A percentile compares a stretch with the other conserved stretches of the same genome.
Conservation (phyloP, 768 basidiomycete species). For the Tulasnella calospora region DNA sequence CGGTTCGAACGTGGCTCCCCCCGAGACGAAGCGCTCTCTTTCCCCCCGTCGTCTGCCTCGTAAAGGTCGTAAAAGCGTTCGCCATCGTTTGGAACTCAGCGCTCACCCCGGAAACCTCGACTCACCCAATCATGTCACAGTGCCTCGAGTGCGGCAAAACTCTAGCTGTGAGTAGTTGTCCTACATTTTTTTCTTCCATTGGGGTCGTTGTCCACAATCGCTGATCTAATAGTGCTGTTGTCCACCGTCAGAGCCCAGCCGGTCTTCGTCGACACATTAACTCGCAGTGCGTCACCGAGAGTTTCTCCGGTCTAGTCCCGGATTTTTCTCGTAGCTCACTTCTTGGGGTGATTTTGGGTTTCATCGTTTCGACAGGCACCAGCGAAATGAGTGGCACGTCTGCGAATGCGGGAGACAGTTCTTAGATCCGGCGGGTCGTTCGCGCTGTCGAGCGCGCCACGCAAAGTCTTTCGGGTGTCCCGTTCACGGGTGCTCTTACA, state of each 20-base stretch:
- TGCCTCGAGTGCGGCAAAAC: not conserved
- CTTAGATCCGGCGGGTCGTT: not conserved
- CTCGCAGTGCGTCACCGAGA: not conserved
- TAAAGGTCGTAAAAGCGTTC: not conserved
- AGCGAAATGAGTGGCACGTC: not conserved
- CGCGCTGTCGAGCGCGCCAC: not conserved
- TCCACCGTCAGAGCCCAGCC: not conserved
- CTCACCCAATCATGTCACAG: not conserved
- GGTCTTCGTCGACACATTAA: not conserved
- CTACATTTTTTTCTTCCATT: not conserved
- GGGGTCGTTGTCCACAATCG: not conserved
- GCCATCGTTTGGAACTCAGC: not conserved
- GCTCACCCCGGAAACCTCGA: not conserved
- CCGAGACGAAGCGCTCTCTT: not conserved
- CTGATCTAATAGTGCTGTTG: not conserved
- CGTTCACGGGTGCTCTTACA: not conserved
- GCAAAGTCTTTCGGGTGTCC: not conserved
- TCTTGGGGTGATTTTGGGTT: not conserved
- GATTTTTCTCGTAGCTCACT: not conserved
- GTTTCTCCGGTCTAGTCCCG: not conserved
- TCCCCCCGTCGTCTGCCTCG: not conserved
- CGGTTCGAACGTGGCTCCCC: not conserved
- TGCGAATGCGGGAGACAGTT: not conserved
- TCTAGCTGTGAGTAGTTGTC: not conserved
- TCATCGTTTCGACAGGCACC: not conserved